These are phyloP conservation scores for Eugenia klotzschiana DNA, from an alignment of 441 rosid species.

Conservation along the genomic window DNA sequence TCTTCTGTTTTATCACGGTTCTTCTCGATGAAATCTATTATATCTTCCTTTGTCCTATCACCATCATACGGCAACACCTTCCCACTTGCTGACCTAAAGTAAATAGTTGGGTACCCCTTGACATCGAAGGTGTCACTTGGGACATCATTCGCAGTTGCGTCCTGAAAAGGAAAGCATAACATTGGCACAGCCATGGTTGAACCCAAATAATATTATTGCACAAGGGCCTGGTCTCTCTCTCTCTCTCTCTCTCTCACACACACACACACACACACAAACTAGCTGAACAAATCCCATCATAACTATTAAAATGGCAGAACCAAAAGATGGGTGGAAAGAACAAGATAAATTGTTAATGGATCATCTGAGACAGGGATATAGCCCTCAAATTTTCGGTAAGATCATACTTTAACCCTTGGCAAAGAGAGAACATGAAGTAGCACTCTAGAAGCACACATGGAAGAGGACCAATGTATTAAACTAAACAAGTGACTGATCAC, in stretches of 20 bases:
- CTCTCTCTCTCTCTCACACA: not conserved
- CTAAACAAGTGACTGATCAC: not conserved
- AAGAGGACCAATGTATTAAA: not conserved
- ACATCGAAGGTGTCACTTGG: slow-evolving; percentile 51
- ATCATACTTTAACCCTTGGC: not conserved
- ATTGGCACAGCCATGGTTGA: not conserved
- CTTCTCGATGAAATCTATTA: slow-evolving; percentile 69
- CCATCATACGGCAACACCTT: slow-evolving; percentile 48
- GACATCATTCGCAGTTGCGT: slow-evolving; percentile 76
- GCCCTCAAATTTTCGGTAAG: not conserved
- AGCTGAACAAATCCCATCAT: not conserved
- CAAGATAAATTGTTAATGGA: not conserved
- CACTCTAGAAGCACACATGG: not conserved
- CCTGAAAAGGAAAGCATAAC: slow-evolving; percentile 26
- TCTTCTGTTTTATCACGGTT: slow-evolving; percentile 35
- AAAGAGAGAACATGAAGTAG: not conserved
- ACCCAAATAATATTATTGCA: not conserved
- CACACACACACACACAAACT: no score
- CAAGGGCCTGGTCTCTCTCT: not conserved
- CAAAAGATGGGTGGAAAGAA: not conserved
- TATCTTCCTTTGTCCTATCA: slow-evolving; percentile 63
- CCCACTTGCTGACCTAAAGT: slow-evolving; percentile 67
- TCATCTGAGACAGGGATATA: not conserved
- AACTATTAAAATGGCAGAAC: not conserved
- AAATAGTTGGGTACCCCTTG: slow-evolving; percentile 71